phyloP scores from a whole-genome alignment of 192 early-diverging fungal species.

The Spizellomyces sp. region DNA sequence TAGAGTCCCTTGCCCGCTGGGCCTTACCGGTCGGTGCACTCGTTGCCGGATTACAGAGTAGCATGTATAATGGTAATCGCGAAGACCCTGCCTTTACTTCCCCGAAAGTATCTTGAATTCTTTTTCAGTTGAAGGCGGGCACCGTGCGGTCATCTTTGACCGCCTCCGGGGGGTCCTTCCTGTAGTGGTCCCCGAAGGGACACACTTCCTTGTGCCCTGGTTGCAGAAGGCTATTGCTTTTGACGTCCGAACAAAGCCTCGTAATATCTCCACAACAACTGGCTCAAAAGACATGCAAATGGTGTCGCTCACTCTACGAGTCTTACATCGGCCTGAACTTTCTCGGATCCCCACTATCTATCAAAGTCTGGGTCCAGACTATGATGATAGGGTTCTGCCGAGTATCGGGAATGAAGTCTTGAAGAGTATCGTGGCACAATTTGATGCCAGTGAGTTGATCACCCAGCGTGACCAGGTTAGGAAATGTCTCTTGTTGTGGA shows the following conservation, averaged over 20 bases:
- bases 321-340: constrained; percentile 82
- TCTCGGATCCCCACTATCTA: constrained; percentile 79
- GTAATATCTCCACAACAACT: constrained; percentile 98
- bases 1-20: constrained; percentile 75
- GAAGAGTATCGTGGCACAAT: constrained; percentile 97
- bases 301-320: constrained; percentile 91
- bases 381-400: constrained; percentile 96
- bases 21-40: constrained; percentile 76
- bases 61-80: constrained; percentile 88
- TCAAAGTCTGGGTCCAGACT: constrained; percentile 90
- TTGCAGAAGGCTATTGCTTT: constrained; percentile 86
- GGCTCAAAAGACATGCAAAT: constrained; percentile 99
- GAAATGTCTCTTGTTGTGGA: not conserved
- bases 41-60: constrained; percentile 72
- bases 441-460: constrained; percentile 96
- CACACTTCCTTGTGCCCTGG: constrained; percentile 98
- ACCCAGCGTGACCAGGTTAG: constrained; percentile 87
- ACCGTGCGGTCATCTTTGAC: constrained; percentile 97
- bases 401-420: constrained; percentile 99
- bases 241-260: constrained; percentile 93
- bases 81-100: not conserved
- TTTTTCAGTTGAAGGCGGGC: constrained; percentile 82
- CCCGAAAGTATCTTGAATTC: not conserved
- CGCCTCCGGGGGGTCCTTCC: constrained; percentile 88
- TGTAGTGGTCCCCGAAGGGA: constrained; percentile 84